Conservation (phyloP, 768 basidiomycete species). For the Leccinum olivaceopallidum region DNA sequence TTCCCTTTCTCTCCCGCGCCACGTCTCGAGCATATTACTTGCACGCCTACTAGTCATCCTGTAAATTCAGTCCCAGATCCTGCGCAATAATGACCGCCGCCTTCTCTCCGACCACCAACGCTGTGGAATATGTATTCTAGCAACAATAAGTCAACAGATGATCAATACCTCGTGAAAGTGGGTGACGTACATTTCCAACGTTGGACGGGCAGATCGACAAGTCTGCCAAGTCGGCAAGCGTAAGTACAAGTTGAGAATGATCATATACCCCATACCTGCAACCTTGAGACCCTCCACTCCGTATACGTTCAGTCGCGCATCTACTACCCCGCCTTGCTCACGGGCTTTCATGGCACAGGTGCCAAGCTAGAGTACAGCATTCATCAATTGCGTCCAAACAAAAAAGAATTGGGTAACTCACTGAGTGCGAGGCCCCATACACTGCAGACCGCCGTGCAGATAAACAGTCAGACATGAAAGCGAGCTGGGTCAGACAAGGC, state of each 20-base stretch:
- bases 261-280: conserved; percentile 7
- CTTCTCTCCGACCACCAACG: conserved; percentile 20
- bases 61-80: conserved; percentile 34
- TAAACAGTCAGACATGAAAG: neutral
- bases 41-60: too few species aligned
- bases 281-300: conserved; percentile 13
- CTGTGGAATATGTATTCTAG: conserved; percentile 45
- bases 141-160: neutral
- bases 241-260: neutral
- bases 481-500: neutral
- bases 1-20: too few species aligned
- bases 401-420: neutral
- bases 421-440: neutral
- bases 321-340: conserved; percentile 11
- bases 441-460: neutral
- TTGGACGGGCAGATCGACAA: conserved; percentile 9
- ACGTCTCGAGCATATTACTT: too few species aligned
- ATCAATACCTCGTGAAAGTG: too few species aligned
- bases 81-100: conserved; percentile 28
- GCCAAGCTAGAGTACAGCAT: conserved; percentile 19
- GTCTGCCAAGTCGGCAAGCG: neutral
- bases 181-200: conserved; percentile 6
- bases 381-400: neutral
- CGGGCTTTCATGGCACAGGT: conserved; percentile 64
- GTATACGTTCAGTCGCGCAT: conserved; percentile 17